A percentile compares a stretch with the other conserved stretches of the same genome.
Evolutionary conservation across 2,329 filamentous ascomycete genomes (phyloP).

Genomic region (Diaporthe aspalathi): DNA sequence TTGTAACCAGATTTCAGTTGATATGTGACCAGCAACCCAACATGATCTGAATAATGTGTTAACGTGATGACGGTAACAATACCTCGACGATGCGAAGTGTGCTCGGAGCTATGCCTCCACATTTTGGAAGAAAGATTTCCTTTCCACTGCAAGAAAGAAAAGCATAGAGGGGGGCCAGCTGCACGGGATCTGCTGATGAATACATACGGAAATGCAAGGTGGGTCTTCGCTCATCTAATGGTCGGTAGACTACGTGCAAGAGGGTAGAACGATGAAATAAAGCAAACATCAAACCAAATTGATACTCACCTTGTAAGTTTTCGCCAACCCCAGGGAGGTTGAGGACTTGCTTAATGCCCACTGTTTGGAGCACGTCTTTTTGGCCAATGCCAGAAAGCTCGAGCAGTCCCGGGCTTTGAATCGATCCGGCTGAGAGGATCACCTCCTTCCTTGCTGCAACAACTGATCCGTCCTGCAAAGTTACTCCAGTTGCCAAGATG

Average conservation of each 20-base stretch:
- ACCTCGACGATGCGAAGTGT: too few species aligned
- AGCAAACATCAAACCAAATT: too few species aligned
- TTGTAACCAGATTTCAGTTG: slow-evolving; percentile 47
- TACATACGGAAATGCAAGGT: too few species aligned
- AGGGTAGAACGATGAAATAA: too few species aligned
- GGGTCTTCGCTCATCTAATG: background rate
- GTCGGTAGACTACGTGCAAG: too few species aligned
- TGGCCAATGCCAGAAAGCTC: slow-evolving; percentile 54
- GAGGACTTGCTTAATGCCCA: slow-evolving; percentile 54
- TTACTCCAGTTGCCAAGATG: slow-evolving; percentile 42
- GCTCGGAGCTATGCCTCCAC: too few species aligned
- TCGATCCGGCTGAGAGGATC: slow-evolving; percentile 56
- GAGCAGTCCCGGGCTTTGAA: slow-evolving; percentile 53
- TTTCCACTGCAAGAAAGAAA: background rate
- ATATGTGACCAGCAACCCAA: slow-evolving; percentile 40
- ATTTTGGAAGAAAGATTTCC: background rate
- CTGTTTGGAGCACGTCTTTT: slow-evolving; percentile 54
- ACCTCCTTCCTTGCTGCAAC: slow-evolving; percentile 54
- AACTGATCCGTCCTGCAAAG: slow-evolving; percentile 43
- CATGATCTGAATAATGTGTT: slow-evolving; percentile 62
- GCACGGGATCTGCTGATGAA: background rate
- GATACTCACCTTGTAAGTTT: slow-evolving; percentile 60
- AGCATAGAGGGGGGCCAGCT: too few species aligned
- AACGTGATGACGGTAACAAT: slow-evolving; percentile 45
- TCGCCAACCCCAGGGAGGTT: slow-evolving; percentile 60